Evolutionary conservation across 192 early-diverging fungal species (phyloP).

Genomic region (Piromyces finnis): DNA sequence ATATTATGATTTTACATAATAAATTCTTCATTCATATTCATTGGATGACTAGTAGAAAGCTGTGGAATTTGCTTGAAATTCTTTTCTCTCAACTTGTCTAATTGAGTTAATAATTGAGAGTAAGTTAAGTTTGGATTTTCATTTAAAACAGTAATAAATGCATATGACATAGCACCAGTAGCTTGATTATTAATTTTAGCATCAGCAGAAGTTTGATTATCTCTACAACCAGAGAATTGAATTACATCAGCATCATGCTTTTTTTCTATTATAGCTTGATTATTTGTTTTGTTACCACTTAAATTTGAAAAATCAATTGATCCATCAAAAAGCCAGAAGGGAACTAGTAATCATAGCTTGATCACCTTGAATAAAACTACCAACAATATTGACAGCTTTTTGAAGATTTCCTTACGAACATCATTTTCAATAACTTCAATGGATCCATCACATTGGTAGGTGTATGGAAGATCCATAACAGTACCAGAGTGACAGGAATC

Average conservation of each 20-base stretch:
- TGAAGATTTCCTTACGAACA: neutral
- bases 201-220: constrained; percentile 70
- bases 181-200: constrained; percentile 21
- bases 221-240: constrained; percentile 34
- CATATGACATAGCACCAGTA: constrained; percentile 60
- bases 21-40: constrained; percentile 49
- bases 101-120: constrained; percentile 47
- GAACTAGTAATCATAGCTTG: too few species aligned
- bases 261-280: too few species aligned
- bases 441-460: constrained; percentile 21
- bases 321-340: neutral
- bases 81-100: constrained; percentile 27
- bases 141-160: constrained; percentile 30
- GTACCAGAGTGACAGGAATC: constrained; percentile 72
- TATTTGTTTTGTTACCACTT: too few species aligned
- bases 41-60: constrained; percentile 39
- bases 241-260: neutral
- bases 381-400: neutral
- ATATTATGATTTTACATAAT: constrained; percentile 21
- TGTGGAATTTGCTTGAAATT: constrained; percentile 68
- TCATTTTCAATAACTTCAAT: constrained; percentile 9
- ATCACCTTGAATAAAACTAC: too few species aligned
- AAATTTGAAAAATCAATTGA: neutral
- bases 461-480: constrained; percentile 38
- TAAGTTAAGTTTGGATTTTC: constrained; percentile 42